These are phyloP conservation scores for Medicago arabica DNA, from an alignment of 306 rosid genomes.

Conservation along the genomic window DNA sequence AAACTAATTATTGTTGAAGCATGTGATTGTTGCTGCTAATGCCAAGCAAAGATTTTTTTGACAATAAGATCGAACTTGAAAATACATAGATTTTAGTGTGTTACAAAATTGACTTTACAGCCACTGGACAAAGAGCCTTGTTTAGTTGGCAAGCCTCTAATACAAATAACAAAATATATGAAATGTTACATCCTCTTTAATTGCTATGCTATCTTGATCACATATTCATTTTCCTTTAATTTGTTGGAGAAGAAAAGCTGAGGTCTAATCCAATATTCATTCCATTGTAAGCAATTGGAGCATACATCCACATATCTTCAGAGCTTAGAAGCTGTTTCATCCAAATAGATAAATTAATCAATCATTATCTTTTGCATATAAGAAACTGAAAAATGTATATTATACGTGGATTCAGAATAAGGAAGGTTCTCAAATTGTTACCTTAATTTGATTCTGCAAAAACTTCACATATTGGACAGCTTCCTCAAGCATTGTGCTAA, in stretches of 20 bases:
- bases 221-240: slow-evolving; percentile 33
- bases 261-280: slow-evolving; percentile 67
- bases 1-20: background rate
- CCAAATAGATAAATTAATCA: slow-evolving; percentile 29
- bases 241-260: background rate
- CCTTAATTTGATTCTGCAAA: slow-evolving; percentile 90
- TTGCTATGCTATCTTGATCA: slow-evolving; percentile 21
- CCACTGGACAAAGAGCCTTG: background rate
- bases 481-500: slow-evolving; percentile 95
- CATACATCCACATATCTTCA: slow-evolving; percentile 93
- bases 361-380: background rate
- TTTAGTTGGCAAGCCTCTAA: slow-evolving; percentile 1
- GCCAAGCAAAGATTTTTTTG: too few species aligned
- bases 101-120: background rate
- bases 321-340: slow-evolving; percentile 78
- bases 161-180: background rate
- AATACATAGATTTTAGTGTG: background rate
- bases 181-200: background rate
- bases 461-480: slow-evolving; percentile 89
- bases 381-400: background rate
- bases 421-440: slow-evolving; percentile 39
- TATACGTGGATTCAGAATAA: background rate
- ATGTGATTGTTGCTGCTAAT: too few species aligned
- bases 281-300: slow-evolving; percentile 88
- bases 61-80: background rate